These are phyloP conservation scores for Arachis stenosperma DNA, from an alignment of 306 rosid genomes.

Conservation along the genomic window DNA sequence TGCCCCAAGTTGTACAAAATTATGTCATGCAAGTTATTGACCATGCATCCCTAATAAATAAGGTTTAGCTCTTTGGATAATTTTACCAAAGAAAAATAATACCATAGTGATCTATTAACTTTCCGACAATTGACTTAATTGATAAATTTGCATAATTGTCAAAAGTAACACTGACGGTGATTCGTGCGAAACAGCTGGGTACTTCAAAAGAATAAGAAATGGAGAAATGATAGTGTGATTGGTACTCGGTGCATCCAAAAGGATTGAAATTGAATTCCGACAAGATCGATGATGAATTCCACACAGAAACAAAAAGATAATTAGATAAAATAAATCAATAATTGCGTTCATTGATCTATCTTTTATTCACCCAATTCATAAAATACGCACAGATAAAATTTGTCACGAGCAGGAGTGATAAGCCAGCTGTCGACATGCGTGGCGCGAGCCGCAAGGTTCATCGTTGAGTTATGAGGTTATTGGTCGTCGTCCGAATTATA, in stretches of 20 bases:
- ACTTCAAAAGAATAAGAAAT: conserved; percentile 5
- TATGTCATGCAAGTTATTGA: not conserved
- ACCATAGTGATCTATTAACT: not conserved
- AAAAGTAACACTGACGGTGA: not conserved
- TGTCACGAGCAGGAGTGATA: conserved; percentile 9
- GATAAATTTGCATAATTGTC: conserved; percentile 5
- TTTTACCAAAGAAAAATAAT: conserved; percentile 6
- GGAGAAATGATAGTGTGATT: not conserved
- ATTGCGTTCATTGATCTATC: conserved; percentile 8
- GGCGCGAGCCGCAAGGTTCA: conserved; percentile 24
- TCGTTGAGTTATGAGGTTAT: not conserved
- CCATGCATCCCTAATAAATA: not conserved
- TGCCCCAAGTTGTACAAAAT: not conserved
- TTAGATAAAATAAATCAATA: not conserved
- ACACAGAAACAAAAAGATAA: not conserved
- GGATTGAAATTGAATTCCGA: not conserved
- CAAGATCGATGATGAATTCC: not conserved
- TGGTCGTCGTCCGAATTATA: not conserved
- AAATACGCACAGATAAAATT: conserved; percentile 16
- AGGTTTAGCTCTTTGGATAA: not conserved
- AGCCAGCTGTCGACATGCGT: conserved; percentile 31
- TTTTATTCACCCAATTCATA: not conserved
- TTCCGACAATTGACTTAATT: conserved; percentile 25
- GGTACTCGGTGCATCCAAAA: not conserved
- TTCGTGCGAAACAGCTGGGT: conserved; percentile 22